Base-by-base conservation (phyloP, 352 stramenopile species). In the Globisporangium nunn region DNA sequence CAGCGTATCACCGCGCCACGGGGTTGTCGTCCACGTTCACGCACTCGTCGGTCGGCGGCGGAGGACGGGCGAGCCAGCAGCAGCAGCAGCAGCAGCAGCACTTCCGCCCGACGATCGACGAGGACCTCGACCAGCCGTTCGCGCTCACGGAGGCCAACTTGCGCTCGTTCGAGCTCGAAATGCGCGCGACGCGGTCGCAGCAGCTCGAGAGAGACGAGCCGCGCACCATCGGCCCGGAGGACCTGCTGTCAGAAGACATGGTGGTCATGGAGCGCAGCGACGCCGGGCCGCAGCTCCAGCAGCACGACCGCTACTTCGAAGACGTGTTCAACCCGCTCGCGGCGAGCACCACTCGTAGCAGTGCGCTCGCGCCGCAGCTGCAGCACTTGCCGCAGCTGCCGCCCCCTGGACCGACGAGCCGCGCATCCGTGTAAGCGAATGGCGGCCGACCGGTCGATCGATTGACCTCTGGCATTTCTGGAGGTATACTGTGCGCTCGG, bases 131-230 rank as follows among this genome's bases (percentile, higher is more conserved):
- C 10, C 48, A 51, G 48, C 31, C 51, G 50, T 58, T 54, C 30
- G 43, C 33, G 43, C 57, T 62, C 29, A 62, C 57, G 3, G 57
- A 62, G n/a, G 57, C 57, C 17, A 62, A 62, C 43, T 18, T 62
- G 15, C 57, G 57, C 18, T 49, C 41, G 18, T 62, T 62, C 47
- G 41, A 52, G 57, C 50, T 56, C 41, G 57, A 43, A 10, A 47
- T 62, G 57, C 44, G 41, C 5, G 7, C 18, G n/a, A 30, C 41
- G 17, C 17, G 14, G 7, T n/a, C 14, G 15, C 43, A 10, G 41
- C n/a, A 15, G 43, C 15, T 28, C 43, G 43, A 23, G 43, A 7
- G 3, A 11, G 43, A 48, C 43, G 43, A 48, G 43, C 43, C 10
- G 43, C 43, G 43, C n/a, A 7, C 14, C 17, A 12, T 30, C 43